These are phyloP conservation scores for Malassezia slooffiae DNA, from an alignment of 1,284 basidiomycete genomes.

Conservation along the genomic window DNA sequence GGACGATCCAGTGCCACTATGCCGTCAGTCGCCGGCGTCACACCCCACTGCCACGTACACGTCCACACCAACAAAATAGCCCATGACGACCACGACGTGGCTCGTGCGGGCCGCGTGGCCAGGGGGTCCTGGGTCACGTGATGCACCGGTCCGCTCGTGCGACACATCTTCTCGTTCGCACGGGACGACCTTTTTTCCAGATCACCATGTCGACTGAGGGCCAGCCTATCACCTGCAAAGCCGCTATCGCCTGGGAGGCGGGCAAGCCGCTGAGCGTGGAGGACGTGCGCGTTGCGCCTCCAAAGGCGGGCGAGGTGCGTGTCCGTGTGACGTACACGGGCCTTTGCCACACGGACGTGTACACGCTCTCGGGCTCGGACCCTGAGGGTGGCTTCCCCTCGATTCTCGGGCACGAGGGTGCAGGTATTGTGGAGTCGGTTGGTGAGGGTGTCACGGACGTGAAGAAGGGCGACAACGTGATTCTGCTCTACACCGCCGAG, in stretches of 20 bases:
- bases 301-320: conserved; percentile 78
- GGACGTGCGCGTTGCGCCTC: conserved; percentile 84
- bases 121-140: conserved; percentile 2
- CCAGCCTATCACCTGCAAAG: conserved; percentile 48
- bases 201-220: conserved; percentile 20
- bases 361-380: conserved; percentile 90
- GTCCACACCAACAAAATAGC: conserved; percentile 55
- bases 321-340: conserved; percentile 86
- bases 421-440: conserved; percentile 65
- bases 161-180: no score
- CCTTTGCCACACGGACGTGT: conserved; percentile 96
- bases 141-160: not conserved
- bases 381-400: conserved; percentile 93
- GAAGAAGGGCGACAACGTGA: conserved; percentile 58
- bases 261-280: conserved; percentile 80
- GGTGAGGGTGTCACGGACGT: conserved; percentile 86
- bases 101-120: not conserved
- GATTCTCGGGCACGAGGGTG: conserved; percentile 58
- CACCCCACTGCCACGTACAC: conserved; percentile 48
- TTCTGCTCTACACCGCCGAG: conserved; percentile 54
- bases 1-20: conserved; percentile 77
- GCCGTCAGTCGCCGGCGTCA: no score
- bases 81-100: not conserved
- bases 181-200: no score
- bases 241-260: conserved; percentile 91